Evolutionary conservation across 2,329 filamentous ascomycete genomes (phyloP).

Genomic region (Penicillium sp.): DNA sequence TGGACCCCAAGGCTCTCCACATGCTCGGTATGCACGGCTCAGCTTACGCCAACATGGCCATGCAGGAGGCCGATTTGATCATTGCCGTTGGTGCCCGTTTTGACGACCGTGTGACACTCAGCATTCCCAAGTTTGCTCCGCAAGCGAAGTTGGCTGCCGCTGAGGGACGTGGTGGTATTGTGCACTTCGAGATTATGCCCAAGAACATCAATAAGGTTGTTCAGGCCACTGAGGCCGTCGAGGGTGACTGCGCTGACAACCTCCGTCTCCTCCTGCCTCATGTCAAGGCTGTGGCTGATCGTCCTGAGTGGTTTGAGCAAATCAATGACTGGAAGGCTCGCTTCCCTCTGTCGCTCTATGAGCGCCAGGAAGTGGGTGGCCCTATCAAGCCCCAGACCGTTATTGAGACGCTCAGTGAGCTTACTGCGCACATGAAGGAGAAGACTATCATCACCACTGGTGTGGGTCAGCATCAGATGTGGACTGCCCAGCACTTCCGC

Average conservation of each 20-base stretch:
- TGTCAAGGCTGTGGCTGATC: conserved; percentile 63
- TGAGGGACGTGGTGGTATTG: conserved; percentile 86
- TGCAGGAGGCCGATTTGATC: conserved; percentile 95
- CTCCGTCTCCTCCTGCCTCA: conserved; percentile 72
- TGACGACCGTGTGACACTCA: conserved; percentile 89
- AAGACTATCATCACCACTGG: conserved; percentile 87
- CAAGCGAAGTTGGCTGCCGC: conserved; percentile 79
- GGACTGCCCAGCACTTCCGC: conserved; percentile 93
- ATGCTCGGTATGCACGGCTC: conserved; percentile 99
- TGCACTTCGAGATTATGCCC: conserved; percentile 97
- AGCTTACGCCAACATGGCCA: conserved; percentile 96
- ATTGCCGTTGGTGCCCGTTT: conserved; percentile 92
- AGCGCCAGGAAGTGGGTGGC: conserved; percentile 71
- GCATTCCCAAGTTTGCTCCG: conserved; percentile 83
- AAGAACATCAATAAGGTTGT: conserved; percentile 99
- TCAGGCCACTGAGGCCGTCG: conserved; percentile 90
- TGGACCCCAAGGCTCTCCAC: conserved; percentile 89
- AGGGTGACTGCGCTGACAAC: conserved; percentile 85
- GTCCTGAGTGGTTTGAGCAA: conserved; percentile 84
- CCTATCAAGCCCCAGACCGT: conserved; percentile 93
- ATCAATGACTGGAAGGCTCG: conserved; percentile 88
- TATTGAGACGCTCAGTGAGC: conserved; percentile 83
- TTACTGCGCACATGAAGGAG: conserved; percentile 77
- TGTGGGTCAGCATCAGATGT: conserved; percentile 99
- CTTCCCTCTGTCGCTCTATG: conserved; percentile 81